Evolutionary conservation across 352 stramenopile species (phyloP), one percentile per base, ranked within the genome.

Genomic region (Pythium phragmiticola): DNA sequence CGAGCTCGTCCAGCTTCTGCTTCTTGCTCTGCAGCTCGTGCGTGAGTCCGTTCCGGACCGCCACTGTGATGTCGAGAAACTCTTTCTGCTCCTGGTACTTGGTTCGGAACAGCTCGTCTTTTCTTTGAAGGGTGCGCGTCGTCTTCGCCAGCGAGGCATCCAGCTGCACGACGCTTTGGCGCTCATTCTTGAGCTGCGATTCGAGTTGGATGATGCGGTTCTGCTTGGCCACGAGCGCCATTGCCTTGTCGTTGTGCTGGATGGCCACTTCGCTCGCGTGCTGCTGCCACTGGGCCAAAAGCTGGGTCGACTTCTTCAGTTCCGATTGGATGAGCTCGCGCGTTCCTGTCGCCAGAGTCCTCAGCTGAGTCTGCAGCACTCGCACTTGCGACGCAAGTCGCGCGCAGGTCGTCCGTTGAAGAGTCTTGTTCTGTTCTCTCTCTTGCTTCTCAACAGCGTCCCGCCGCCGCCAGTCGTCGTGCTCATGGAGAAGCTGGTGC

Each of bases 21-120:
- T 78, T 76, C 57, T 87, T 89, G 41, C 47, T 48, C 42, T 87
- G 76, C 8, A 89, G 60, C 45, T 89, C 80, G 16, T 65, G 75
- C 2, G 73, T 76, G 9, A 89, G 72, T 23, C 80, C 76, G n/a
- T 83, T 76, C 2, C 77, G 72, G 26, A 89, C 80, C 13, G 70
- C 77, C 23, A 85, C 63, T 6, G 80, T 87, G 57, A 89, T 77
- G 36, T 82, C 77, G n/a, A 89, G 41, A 54, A 82, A 73, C 60
- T 89, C 77, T 37, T 80, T 80, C 49, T 85, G 77, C 39, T 87
- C 76, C 6, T 77, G 66, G 36, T 75, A 77, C 58, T 80, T 83
- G 13, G 54, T 23, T 26, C 69, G 71, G 21, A 78, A 72, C 11
- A n/a, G 23, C 28, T 41, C 46, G 26, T 75, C 53, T 36, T 78